phyloP scores from a whole-genome alignment of 2,329 filamentous ascomycete species.

The Phialemoniopsis sp. region DNA sequence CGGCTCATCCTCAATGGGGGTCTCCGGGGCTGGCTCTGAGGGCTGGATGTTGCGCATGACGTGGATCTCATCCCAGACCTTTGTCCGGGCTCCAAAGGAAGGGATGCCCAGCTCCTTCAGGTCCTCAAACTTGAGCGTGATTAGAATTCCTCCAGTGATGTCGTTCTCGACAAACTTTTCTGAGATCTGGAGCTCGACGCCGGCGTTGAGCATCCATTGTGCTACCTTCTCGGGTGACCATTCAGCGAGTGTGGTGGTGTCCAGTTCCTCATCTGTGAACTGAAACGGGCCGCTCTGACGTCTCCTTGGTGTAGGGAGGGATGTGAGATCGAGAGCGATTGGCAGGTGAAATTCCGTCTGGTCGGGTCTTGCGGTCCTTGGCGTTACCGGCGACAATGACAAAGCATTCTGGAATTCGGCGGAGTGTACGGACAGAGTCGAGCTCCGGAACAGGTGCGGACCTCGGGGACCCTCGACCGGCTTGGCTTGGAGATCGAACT shows the following conservation, averaged over 20 bases:
- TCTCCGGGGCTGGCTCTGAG: slow-evolving; percentile 47
- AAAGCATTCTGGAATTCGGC: slow-evolving; percentile 50
- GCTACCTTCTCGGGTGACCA: slow-evolving; percentile 78
- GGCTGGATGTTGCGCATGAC: slow-evolving; percentile 55
- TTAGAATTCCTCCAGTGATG: slow-evolving; percentile 81
- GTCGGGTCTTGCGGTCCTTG: slow-evolving; percentile 36
- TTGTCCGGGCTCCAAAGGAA: slow-evolving; percentile 77
- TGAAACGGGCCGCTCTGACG: slow-evolving; percentile 48
- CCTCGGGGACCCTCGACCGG: slow-evolving; percentile 76
- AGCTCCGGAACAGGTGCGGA: slow-evolving; percentile 80
- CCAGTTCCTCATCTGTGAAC: slow-evolving; percentile 53
- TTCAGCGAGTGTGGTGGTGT: slow-evolving; percentile 52
- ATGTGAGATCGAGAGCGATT: slow-evolving; percentile 28
- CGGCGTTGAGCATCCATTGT: slow-evolving; percentile 80
- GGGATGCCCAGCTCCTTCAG: slow-evolving; percentile 75
- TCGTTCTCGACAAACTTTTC: slow-evolving; percentile 89
- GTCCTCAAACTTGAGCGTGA: slow-evolving; percentile 90
- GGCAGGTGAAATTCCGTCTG: slow-evolving; percentile 29
- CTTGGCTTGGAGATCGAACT: slow-evolving; percentile 57
- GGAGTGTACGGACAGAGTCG: slow-evolving; percentile 50
- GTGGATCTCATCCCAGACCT: slow-evolving; percentile 77
- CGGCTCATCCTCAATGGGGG: slow-evolving; percentile 57
- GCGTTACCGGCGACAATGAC: slow-evolving; percentile 70
- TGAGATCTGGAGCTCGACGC: slow-evolving; percentile 72
- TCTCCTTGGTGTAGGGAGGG: slow-evolving; percentile 28